phyloP scores from a whole-genome alignment of 805 yeast species.

The Saccharomycopsis schoenii region DNA sequence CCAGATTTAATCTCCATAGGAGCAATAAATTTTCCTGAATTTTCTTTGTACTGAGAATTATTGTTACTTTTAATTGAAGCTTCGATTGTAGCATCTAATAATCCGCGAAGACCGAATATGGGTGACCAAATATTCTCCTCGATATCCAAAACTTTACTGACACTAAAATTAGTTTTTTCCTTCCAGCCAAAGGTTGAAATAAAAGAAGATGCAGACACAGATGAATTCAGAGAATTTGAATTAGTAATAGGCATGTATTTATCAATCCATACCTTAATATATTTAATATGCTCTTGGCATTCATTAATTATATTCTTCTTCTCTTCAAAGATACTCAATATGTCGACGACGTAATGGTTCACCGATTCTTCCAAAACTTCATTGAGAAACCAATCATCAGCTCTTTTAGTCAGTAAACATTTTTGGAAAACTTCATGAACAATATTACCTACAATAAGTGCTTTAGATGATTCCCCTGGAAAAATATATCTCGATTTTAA shows the following conservation, averaged over 20 bases:
- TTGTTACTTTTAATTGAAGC: constrained; percentile 34
- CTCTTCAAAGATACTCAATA: constrained; percentile 46
- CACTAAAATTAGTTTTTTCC: constrained; percentile 33
- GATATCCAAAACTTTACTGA: constrained; percentile 61
- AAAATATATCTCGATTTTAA: constrained; percentile 45
- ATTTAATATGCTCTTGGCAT: constrained; percentile 38
- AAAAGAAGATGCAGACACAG: constrained; percentile 13
- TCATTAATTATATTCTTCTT: constrained; percentile 33
- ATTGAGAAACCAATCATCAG: constrained; percentile 22
- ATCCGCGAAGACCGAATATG: constrained; percentile 78
- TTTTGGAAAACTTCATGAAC: constrained; percentile 65
- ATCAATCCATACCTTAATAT: constrained; percentile 44
- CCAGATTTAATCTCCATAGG: constrained; percentile 95
- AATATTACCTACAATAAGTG: constrained; percentile 70
- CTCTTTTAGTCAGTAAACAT: constrained; percentile 24
- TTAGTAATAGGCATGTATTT: constrained; percentile 30
- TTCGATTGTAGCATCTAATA: constrained; percentile 78
- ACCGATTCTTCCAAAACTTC: constrained; percentile 31
- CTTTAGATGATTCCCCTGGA: constrained; percentile 55
- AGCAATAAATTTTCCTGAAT: constrained; percentile 38
- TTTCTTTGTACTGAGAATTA: constrained; percentile 8
- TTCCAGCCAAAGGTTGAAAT: constrained; percentile 14
- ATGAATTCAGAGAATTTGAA: constrained; percentile 21
- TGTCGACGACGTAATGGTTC: constrained; percentile 37
- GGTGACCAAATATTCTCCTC: constrained; percentile 95